phyloP scores from a whole-genome alignment of 2,329 filamentous ascomycete species.

The Grosmannia huntii region DNA sequence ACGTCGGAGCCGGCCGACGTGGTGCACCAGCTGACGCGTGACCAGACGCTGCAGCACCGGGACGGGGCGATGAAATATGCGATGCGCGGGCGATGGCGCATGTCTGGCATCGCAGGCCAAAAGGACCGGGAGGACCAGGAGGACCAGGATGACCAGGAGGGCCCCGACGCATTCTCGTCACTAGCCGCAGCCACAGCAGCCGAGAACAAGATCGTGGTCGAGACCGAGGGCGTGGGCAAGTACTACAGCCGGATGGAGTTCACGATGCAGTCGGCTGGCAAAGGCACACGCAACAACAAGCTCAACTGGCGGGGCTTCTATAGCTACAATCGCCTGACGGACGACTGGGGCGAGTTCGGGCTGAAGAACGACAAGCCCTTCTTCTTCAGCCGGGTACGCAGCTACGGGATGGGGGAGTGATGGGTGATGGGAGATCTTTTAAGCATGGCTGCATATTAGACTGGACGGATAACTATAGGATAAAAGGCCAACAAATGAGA shows the following conservation, averaged over 20 bases:
- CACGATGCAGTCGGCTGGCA: slow-evolving; percentile 50
- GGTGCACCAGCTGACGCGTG: slow-evolving; percentile 67
- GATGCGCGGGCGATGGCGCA: slow-evolving; percentile 41
- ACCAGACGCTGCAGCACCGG: slow-evolving; percentile 44
- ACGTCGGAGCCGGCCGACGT: slow-evolving; percentile 76
- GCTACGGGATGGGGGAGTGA: slow-evolving; percentile 27
- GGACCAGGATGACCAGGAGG: slow-evolving; percentile 16
- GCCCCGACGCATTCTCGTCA: neutral
- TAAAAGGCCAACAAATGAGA: too few species aligned
- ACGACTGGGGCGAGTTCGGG: slow-evolving; percentile 77
- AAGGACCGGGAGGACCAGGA: neutral
- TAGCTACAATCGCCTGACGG: slow-evolving; percentile 79
- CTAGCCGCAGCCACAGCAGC: slow-evolving; percentile 23
- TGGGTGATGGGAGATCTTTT: too few species aligned
- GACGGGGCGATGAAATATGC: slow-evolving; percentile 49
- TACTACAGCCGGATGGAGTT: slow-evolving; percentile 82
- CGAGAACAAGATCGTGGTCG: slow-evolving; percentile 63
- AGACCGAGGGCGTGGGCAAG: slow-evolving; percentile 75
- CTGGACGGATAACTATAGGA: too few species aligned
- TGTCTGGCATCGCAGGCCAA: slow-evolving; percentile 26
- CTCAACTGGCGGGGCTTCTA: slow-evolving; percentile 80
- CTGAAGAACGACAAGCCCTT: slow-evolving; percentile 52
- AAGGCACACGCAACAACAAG: slow-evolving; percentile 67
- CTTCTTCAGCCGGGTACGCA: slow-evolving; percentile 54
- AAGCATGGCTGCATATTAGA: too few species aligned